Evolutionary conservation across 106 monocot species (phyloP).

Genomic region (Agapanthus africanus): DNA sequence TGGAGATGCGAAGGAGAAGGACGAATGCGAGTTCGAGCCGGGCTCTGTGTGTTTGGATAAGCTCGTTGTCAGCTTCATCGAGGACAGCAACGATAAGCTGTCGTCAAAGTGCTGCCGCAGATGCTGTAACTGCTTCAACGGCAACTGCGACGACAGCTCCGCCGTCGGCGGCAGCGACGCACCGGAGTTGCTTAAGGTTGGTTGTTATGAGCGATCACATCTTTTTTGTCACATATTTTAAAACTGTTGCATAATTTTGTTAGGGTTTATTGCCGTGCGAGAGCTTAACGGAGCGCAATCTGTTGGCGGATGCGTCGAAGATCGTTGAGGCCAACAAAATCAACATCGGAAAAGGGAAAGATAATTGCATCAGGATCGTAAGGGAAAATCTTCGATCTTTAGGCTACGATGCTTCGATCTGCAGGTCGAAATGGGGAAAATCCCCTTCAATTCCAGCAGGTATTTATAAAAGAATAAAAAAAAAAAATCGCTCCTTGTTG

Average conservation of each 20-base stretch:
- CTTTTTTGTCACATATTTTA: no score
- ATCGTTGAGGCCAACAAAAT: constrained; percentile 30
- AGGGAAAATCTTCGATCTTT: constrained; percentile 27
- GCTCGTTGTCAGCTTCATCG: constrained; percentile 86
- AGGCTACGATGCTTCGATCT: constrained; percentile 54
- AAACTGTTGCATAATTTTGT: no score
- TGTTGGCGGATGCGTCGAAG: constrained; percentile 50
- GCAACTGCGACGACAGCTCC: constrained; percentile 60
- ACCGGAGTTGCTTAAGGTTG: constrained; percentile 53
- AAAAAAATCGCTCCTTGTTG: not conserved
- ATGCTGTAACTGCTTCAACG: constrained; percentile 86
- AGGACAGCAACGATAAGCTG: constrained; percentile 44
- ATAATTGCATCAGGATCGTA: constrained; percentile 21
- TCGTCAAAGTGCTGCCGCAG: constrained; percentile 28
- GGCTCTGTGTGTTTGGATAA: constrained; percentile 74
- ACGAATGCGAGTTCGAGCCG: no score
- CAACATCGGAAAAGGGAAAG: constrained; percentile 22
- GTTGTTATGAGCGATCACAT: no score
- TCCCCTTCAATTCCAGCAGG: constrained; percentile 48
- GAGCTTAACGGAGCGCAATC: constrained; percentile 51
- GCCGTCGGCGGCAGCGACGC: constrained; percentile 51
- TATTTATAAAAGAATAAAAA: no score
- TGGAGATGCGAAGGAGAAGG: no score
- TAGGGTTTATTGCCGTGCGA: constrained; percentile 36
- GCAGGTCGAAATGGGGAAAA: constrained; percentile 67